Evolutionary conservation across 495 filamentous ascomycete species (phyloP), one percentile per base, ranked within the genome.

Genomic region (Hypoxylon subgilvum): DNA sequence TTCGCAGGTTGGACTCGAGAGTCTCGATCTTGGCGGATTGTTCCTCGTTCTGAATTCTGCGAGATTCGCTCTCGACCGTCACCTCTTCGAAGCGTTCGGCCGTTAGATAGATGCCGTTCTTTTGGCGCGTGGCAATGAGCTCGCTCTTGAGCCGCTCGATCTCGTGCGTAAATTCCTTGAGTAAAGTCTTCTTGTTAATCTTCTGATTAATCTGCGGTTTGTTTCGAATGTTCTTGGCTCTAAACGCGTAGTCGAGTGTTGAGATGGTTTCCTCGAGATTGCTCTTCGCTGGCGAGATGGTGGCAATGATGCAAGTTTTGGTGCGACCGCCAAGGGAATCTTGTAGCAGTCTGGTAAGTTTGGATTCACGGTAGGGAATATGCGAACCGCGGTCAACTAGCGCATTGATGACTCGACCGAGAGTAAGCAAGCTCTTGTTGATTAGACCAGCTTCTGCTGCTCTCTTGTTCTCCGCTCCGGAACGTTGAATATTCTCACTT

Each of bases 271-370:
- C 94, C 65, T 98, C 94, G 10, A 97, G 79, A 65, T 97, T 98
- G 74, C 85, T 92, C 68, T 91, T 92, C 4, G 92, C 89, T 5
- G 95, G 92, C 1, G 94, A 97, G 36, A 98, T 83, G 0, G 95
- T 98, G 2, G 94, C 95, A 63, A 98, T 97, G 61, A 98, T 98
- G 74, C 94, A 97, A 3, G 94, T 98, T 70, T 97, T 98, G 6
- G 94, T 98, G 40, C 86, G 85, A 8, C 94, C 94, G 39, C 94
- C 94, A 0, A 98, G 82, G 10, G 94, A 98, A 66, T 98, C 95
- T 85, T 97, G 94, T 41, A 98, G 76, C 1, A 98, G 77, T 17
- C 94, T 84, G 2, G 94, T 99, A 43, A 99, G 82, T 69, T 99
- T 99, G 1, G 94, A 97, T 72, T 97, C 94, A 55, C 94, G 78